Evolutionary conservation across 305 asterid species (phyloP).

Genomic region (Fraxinus sp.): DNA sequence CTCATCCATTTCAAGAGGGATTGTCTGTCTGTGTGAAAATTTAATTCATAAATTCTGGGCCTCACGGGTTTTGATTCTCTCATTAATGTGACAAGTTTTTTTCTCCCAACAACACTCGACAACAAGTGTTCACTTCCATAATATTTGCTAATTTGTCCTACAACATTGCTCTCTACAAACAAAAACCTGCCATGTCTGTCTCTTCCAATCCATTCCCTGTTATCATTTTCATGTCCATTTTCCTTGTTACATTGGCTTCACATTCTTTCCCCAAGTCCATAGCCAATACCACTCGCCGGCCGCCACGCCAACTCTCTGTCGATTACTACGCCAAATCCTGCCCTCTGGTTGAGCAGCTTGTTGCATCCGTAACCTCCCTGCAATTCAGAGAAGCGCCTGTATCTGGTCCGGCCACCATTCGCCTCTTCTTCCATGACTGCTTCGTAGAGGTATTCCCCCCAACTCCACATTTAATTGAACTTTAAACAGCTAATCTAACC

Average conservation of each 20-base stretch:
- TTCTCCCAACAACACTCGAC: conserved; percentile 26
- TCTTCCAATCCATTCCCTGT: conserved; percentile 25
- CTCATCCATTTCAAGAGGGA: neutral
- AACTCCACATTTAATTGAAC: neutral
- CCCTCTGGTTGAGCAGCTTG: conserved; percentile 78
- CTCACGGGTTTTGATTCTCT: conserved; percentile 70
- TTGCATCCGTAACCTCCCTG: conserved; percentile 63
- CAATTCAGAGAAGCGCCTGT: conserved; percentile 71
- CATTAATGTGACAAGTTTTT: conserved; percentile 33
- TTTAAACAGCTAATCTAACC: neutral
- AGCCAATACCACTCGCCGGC: conserved; percentile 20
- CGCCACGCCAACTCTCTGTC: conserved; percentile 47
- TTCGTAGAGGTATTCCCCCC: conserved; percentile 46
- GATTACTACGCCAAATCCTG: conserved; percentile 69
- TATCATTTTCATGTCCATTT: conserved; percentile 26
- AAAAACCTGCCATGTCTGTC: conserved; percentile 39
- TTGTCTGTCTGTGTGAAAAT: neutral
- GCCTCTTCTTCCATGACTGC: conserved; percentile 98
- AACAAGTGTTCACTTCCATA: conserved; percentile 16
- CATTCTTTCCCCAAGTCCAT: conserved; percentile 26
- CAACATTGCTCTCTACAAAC: neutral
- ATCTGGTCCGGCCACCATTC: conserved; percentile 88
- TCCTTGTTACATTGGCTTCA: conserved; percentile 23
- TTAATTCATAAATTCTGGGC: conserved; percentile 22
- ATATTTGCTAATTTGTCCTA: conserved; percentile 42